Evolutionary conservation across 176 grass and related monocot genomes (phyloP), one percentile per base, ranked within the genome.

Genomic region (Aegilops tauschii): DNA sequence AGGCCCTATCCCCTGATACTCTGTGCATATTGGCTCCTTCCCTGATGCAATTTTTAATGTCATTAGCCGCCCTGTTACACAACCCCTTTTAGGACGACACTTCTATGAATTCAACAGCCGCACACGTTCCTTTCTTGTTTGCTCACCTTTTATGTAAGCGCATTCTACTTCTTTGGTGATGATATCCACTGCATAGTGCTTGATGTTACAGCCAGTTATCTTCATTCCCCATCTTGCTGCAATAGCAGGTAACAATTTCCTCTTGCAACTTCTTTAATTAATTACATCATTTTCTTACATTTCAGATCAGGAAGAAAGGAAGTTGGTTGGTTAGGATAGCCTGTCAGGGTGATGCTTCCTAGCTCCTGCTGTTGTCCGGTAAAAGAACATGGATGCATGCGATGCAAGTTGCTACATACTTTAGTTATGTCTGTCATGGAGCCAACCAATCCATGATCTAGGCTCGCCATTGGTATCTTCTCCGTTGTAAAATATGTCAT

Each of bases 401-500:
- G 50, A 18, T 29, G 54, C 74, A 90, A 90, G 65, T 74, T 80
- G 80, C 61, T 79, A 6, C 47, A 29, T 87, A 84, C 21, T 74
- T 12, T 87, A 69, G 49, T 61, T 39, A 77, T 90, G 76, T 17
- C 34, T 84, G 68, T 61, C 74, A 80, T 79, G 66, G 73, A 77
- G 73, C 82, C 21, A 69, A 75, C 59, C 61, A 87, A 67, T 45
- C 54, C 56, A 14, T 76, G 27, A 30, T 65, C 28, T 65, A 61
- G 21, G 44, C 80, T 91, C n/a, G 29, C 27, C 76, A 34, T 91
- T 39, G 85, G 75, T 83, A 87, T 83, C 80, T 80, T 42, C 80
- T 75, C 89, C 67, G 7, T 5, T 84, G 80, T 87, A 90, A 68
- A 87, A 52, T 80, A 84, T 87, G 81, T 50, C 76, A 76, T 80